Evolutionary conservation across 2,329 filamentous ascomycete species (phyloP).

Genomic region (Aspergillus latus): DNA sequence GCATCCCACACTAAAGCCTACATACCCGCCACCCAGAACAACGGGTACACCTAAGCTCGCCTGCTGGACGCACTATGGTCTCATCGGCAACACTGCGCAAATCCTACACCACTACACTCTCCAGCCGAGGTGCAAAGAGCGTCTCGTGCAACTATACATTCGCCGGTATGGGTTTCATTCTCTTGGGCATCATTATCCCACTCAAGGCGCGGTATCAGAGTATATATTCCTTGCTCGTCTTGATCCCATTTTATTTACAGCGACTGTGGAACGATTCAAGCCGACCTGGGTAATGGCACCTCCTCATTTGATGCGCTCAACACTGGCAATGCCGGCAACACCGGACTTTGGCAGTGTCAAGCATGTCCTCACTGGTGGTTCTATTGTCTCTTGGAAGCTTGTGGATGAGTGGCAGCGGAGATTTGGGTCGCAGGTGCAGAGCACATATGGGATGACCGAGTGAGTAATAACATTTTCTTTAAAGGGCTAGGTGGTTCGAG

Average conservation of each 20-base stretch:
- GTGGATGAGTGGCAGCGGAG: neutral
- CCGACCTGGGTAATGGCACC: neutral
- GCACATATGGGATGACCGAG: conserved; percentile 72
- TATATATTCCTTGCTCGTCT: neutral
- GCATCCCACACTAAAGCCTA: neutral
- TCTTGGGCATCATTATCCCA: neutral
- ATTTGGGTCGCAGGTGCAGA: neutral
- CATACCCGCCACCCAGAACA: neutral
- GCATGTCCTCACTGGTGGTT: neutral
- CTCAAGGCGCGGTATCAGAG: neutral
- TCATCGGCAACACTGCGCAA: neutral
- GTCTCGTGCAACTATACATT: neutral
- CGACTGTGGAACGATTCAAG: neutral
- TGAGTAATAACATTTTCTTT: conserved; percentile 25
- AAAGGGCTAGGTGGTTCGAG: no score
- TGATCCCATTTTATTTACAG: neutral
- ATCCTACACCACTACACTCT: neutral
- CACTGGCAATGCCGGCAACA: neutral
- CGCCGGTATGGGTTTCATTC: neutral
- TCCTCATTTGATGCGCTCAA: neutral
- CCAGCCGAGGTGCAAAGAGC: neutral
- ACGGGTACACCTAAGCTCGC: neutral
- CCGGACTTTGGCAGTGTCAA: neutral
- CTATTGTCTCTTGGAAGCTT: neutral
- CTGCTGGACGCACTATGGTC: neutral